Evolutionary conservation across 2,329 filamentous ascomycete genomes (phyloP).

Genomic region (Ophiostoma montium): DNA sequence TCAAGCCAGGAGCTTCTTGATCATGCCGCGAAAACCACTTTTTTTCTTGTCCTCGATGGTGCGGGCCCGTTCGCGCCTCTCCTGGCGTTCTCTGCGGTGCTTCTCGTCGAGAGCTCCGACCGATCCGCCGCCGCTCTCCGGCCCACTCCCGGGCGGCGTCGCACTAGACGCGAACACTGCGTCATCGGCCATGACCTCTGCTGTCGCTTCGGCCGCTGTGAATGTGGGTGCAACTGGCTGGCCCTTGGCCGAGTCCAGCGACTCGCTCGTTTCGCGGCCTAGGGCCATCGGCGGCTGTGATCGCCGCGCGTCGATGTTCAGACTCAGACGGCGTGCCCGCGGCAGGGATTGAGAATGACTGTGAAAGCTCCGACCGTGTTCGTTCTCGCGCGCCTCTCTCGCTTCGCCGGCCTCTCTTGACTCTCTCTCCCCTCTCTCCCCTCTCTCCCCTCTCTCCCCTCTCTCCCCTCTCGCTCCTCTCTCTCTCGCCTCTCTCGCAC

Average conservation of each 20-base stretch:
- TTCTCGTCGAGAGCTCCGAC: constrained; percentile 6
- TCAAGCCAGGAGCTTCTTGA: constrained; percentile 11
- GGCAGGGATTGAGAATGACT: no score
- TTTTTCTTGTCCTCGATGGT: constrained; percentile 10
- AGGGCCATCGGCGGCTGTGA: neutral
- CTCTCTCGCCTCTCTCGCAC: neutral
- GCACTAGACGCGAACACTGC: neutral
- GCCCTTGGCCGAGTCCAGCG: constrained; percentile 5
- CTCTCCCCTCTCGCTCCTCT: neutral
- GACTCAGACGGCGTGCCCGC: constrained; percentile 1
- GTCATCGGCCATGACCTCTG: neutral
- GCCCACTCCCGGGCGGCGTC: neutral
- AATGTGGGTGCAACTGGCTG: constrained; percentile 1
- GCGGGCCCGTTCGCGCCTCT: constrained; percentile 12
- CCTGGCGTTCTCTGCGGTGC: constrained; percentile 14
- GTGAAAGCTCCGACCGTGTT: no score
- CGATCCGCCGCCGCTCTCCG: neutral
- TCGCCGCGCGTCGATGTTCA: constrained; percentile 1
- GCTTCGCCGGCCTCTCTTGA: neutral
- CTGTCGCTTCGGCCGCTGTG: constrained; percentile 3
- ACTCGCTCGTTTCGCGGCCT: constrained; percentile 7
- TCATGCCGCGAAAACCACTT: constrained; percentile 10
- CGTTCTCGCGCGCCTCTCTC: neutral
- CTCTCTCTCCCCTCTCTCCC: neutral
- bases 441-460: neutral